Evolutionary conservation across 2,329 filamentous ascomycete genomes (phyloP).

Genomic region (Microdochium bolleyi): DNA sequence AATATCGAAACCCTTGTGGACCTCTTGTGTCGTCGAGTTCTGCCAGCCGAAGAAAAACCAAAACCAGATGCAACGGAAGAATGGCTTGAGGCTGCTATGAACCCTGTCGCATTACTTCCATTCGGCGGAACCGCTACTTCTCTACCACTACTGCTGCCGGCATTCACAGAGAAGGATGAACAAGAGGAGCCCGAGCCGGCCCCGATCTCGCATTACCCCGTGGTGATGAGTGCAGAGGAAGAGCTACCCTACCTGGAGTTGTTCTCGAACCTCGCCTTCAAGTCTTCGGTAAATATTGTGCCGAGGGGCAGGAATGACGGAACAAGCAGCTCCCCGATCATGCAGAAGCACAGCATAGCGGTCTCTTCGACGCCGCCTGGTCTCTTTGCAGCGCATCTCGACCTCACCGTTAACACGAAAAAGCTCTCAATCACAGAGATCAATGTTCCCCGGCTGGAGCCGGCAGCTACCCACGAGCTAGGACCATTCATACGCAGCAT

Average conservation of each 20-base stretch:
- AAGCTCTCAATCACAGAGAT: slow-evolving; percentile 44
- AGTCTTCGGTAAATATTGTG: slow-evolving; percentile 41
- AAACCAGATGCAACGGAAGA: slow-evolving; percentile 23
- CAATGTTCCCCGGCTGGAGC: slow-evolving; percentile 45
- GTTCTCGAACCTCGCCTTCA: slow-evolving; percentile 61
- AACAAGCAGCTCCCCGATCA: slow-evolving; percentile 19
- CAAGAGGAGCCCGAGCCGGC: slow-evolving; percentile 24
- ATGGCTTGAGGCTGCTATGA: slow-evolving; percentile 39
- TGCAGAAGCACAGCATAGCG: slow-evolving; percentile 50
- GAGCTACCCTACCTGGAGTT: slow-evolving; percentile 62
- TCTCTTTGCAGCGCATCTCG: slow-evolving; percentile 49
- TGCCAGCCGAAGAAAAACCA: slow-evolving; percentile 24
- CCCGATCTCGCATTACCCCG: slow-evolving; percentile 55
- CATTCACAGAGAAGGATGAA: slow-evolving; percentile 11
- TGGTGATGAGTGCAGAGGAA: slow-evolving; percentile 53
- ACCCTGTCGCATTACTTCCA: slow-evolving; percentile 43
- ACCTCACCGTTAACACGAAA: slow-evolving; percentile 50
- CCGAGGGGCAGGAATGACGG: slow-evolving; percentile 17
- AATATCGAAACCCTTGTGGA: slow-evolving; percentile 30
- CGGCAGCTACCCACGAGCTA: slow-evolving; percentile 51
- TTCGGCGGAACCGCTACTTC: slow-evolving; percentile 30
- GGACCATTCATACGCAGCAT: slow-evolving; percentile 41
- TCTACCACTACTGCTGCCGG: slow-evolving; percentile 13
- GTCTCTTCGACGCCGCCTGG: slow-evolving; percentile 39
- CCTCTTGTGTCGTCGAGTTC: slow-evolving; percentile 31